Evolutionary conservation across 2,329 filamentous ascomycete genomes (phyloP).

Genomic region (Paramyrothecium sp.): DNA sequence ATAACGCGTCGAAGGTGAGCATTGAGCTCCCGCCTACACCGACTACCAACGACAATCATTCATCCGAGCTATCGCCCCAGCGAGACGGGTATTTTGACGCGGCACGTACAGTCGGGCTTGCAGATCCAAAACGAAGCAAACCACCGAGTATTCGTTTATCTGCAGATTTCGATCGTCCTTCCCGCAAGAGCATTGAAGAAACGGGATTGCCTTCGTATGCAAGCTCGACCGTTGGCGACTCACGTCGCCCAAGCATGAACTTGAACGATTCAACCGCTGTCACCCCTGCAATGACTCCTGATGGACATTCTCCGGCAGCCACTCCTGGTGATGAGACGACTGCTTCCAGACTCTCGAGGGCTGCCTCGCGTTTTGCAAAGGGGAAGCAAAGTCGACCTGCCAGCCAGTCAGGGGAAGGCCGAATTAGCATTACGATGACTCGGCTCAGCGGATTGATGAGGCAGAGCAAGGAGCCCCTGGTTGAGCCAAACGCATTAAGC

Average conservation of each 20-base stretch:
- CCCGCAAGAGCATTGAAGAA: conserved; percentile 46
- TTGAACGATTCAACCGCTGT: conserved; percentile 42
- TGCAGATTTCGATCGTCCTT: conserved; percentile 48
- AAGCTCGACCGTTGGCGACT: conserved; percentile 29
- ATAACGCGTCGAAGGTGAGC: conserved; percentile 49
- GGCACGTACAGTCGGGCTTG: conserved; percentile 15
- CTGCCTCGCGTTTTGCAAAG: conserved; percentile 53
- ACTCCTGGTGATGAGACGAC: conserved; percentile 54
- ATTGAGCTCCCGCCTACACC: conserved; percentile 30
- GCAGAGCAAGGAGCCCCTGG: conserved; percentile 45
- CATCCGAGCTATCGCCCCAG: conserved; percentile 10
- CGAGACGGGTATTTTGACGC: conserved; percentile 25
- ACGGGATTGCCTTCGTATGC: conserved; percentile 36
- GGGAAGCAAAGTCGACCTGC: conserved; percentile 50
- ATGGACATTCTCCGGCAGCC: conserved; percentile 32
- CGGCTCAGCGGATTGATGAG: conserved; percentile 52
- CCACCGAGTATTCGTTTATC: conserved; percentile 55
- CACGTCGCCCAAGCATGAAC: conserved; percentile 50
- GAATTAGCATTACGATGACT: conserved; percentile 57
- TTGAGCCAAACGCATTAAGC: conserved; percentile 21
- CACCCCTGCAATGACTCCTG: conserved; percentile 36
- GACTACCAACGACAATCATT: conserved; percentile 11
- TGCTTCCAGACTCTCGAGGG: conserved; percentile 54
- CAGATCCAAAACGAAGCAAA: conserved; percentile 26
- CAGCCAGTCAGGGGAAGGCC: conserved; percentile 58